A percentile compares a stretch with the other conserved stretches of the same genome.
phyloP scores from a whole-genome alignment of 1,284 basidiomycete species.

The Hypsizygus ulmarius region DNA sequence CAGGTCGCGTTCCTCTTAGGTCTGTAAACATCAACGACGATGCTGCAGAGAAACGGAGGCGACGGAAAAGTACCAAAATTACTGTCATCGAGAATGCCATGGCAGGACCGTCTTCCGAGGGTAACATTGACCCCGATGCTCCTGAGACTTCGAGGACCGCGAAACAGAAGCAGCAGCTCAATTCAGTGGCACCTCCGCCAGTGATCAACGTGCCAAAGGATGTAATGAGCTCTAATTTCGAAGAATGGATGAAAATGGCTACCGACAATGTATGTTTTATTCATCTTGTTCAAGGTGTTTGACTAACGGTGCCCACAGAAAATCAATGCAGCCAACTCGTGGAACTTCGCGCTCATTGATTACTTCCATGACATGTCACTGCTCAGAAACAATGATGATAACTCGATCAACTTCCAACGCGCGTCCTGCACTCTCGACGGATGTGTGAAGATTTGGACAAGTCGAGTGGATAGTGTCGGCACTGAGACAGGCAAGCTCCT shows the following conservation, averaged over 20 bases:
- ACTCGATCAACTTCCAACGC: slow-evolving; percentile 98
- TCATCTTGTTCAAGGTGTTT: slow-evolving; percentile 2
- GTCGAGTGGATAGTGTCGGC: slow-evolving; percentile 94
- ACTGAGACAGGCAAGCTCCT: slow-evolving; percentile 96
- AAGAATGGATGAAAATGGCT: slow-evolving; percentile 99
- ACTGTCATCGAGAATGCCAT: slow-evolving; percentile 49
- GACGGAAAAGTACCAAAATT: slow-evolving; percentile 70
- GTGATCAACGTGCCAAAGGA: slow-evolving; percentile 68
- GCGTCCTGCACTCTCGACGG: slow-evolving; percentile 97
- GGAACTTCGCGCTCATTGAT: slow-evolving; percentile 98
- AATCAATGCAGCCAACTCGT: slow-evolving; percentile 98
- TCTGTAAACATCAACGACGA: slow-evolving; percentile 77
- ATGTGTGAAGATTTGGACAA: slow-evolving; percentile 99
- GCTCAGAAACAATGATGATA: slow-evolving; percentile 87
- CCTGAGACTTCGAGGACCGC: slow-evolving; percentile 41
- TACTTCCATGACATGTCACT: slow-evolving; percentile 99
- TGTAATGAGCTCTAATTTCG: slow-evolving; percentile 86
- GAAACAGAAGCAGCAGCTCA: slow-evolving; percentile 62
- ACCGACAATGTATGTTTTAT: slow-evolving; percentile 85
- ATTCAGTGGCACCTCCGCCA: slow-evolving; percentile 56
- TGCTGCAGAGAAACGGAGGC: slow-evolving; percentile 71
- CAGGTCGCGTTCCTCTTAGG: slow-evolving; percentile 48
- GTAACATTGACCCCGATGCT: slow-evolving; percentile 32
- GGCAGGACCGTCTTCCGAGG: slow-evolving; percentile 51
- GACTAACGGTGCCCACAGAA: slow-evolving; percentile 56